A percentile compares a stretch with the other conserved stretches of the same genome.
These are phyloP conservation scores for Exserohilum turcica DNA, from an alignment of 2,329 filamentous ascomycete genomes.

Conservation along the genomic window DNA sequence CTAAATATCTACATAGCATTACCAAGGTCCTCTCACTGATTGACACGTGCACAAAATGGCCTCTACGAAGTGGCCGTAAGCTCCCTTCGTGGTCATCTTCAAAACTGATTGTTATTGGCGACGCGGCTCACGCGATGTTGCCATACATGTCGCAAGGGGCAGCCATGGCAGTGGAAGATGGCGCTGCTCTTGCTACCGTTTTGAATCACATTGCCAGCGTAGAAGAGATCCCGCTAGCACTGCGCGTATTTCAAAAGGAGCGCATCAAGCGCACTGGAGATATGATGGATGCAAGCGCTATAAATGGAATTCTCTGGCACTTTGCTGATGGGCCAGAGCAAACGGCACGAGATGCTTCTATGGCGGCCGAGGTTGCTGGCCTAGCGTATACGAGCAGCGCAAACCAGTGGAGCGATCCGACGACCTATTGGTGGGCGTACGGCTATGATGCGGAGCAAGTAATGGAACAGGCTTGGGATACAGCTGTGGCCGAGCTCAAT, in stretches of 20 bases:
- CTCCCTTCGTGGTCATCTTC: not conserved
- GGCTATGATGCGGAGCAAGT: slow-evolving; percentile 52
- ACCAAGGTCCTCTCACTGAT: slow-evolving; percentile 39
- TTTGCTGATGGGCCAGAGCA: slow-evolving; percentile 31
- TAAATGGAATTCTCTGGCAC: slow-evolving; percentile 58
- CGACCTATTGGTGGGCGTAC: slow-evolving; percentile 47
- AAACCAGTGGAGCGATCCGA: slow-evolving; percentile 20
- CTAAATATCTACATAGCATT: slow-evolving; percentile 19
- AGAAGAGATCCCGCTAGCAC: slow-evolving; percentile 40
- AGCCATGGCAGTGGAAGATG: slow-evolving; percentile 70
- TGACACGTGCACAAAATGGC: slow-evolving; percentile 7
- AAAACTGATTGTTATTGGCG: slow-evolving; percentile 29
- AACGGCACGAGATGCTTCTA: slow-evolving; percentile 23
- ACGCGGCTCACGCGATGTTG: slow-evolving; percentile 34
- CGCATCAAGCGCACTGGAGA: slow-evolving; percentile 49
- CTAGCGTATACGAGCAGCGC: slow-evolving; percentile 15
- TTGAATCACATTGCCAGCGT: slow-evolving; percentile 36
- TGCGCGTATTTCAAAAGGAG: slow-evolving; percentile 53
- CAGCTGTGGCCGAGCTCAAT: not conserved
- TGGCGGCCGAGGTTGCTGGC: slow-evolving; percentile 47
- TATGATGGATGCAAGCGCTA: slow-evolving; percentile 56
- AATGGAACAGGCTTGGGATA: slow-evolving; percentile 31
- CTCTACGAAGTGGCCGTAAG: slow-evolving; percentile 24
- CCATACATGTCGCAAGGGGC: slow-evolving; percentile 53
- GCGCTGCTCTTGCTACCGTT: slow-evolving; percentile 62